Evolutionary conservation across 2,329 filamentous ascomycete species (phyloP).

Genomic region (Aspergillus persii): DNA sequence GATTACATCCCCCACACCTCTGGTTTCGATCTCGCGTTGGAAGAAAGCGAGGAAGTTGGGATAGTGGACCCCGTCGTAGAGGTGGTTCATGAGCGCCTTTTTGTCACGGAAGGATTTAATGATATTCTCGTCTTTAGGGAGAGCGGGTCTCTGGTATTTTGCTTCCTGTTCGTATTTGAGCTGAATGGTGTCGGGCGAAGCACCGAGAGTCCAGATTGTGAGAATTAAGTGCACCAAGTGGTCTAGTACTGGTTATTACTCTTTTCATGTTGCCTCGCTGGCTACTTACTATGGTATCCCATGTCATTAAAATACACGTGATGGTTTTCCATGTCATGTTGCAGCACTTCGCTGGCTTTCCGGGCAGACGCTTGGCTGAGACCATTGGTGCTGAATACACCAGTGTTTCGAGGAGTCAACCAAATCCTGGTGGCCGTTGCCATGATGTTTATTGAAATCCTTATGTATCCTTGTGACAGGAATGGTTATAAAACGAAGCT

Average conservation of each 20-base stretch:
- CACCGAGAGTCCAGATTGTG: background rate
- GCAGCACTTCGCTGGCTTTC: too few species aligned
- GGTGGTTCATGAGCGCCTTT: background rate
- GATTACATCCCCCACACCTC: slow-evolving; percentile 59
- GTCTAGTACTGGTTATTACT: background rate
- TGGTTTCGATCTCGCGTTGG: slow-evolving; percentile 60
- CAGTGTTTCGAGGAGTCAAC: too few species aligned
- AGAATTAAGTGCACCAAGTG: background rate
- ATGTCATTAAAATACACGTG: too few species aligned
- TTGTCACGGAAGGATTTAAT: background rate
- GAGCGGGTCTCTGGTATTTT: background rate
- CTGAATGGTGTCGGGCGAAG: background rate
- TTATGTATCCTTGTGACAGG: too few species aligned
- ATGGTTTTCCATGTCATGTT: too few species aligned
- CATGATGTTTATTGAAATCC: too few species aligned
- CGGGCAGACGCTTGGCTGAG: too few species aligned
- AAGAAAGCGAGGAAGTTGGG: slow-evolving; percentile 70
- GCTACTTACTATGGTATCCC: too few species aligned
- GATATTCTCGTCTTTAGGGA: background rate
- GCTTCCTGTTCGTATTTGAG: background rate
- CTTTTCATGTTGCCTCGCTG: too few species aligned
- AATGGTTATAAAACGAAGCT: too few species aligned
- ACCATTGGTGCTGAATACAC: too few species aligned
- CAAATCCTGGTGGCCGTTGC: too few species aligned
- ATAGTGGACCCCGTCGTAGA: slow-evolving; percentile 33